Percentiles rank a stretch among this genome's conserved stretches.
phyloP scores from a whole-genome alignment of 2,329 filamentous ascomycete species.

The Pezicula radicicola region DNA sequence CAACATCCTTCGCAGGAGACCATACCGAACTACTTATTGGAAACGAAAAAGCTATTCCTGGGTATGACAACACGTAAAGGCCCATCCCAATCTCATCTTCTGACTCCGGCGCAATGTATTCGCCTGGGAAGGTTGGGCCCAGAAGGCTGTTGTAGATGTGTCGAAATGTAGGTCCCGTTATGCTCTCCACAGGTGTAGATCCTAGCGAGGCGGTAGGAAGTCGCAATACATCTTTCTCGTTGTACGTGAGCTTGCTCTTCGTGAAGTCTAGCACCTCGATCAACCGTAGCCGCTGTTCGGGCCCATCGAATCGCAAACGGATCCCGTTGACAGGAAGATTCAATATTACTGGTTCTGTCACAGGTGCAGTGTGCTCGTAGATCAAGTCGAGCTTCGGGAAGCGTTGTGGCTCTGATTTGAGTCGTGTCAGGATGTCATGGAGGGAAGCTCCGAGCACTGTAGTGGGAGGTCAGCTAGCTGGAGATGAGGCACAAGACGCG shows the following conservation, averaged over 20 bases:
- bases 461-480: constrained; percentile 9
- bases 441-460: constrained; percentile 85
- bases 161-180: constrained; percentile 71
- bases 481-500: neutral
- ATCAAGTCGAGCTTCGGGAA: constrained; percentile 82
- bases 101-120: constrained; percentile 70
- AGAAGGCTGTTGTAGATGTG: constrained; percentile 93
- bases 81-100: constrained; percentile 55
- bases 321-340: constrained; percentile 81
- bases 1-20: constrained; percentile 75
- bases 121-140: constrained; percentile 89
- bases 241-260: constrained; percentile 80
- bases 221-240: constrained; percentile 75
- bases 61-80: constrained; percentile 89
- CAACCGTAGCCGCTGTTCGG: constrained; percentile 84
- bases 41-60: constrained; percentile 91
- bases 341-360: constrained; percentile 72
- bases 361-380: constrained; percentile 73
- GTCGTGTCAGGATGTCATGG: constrained; percentile 80
- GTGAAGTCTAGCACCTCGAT: constrained; percentile 91
- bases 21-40: constrained; percentile 72
- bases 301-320: constrained; percentile 87
- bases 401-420: constrained; percentile 81
- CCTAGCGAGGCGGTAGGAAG: constrained; percentile 37
- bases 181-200: constrained; percentile 23